Evolutionary conservation across 2,329 filamentous ascomycete genomes (phyloP), one percentile per base, ranked within the genome.

Genomic region (Trichoderma pleuroti): DNA sequence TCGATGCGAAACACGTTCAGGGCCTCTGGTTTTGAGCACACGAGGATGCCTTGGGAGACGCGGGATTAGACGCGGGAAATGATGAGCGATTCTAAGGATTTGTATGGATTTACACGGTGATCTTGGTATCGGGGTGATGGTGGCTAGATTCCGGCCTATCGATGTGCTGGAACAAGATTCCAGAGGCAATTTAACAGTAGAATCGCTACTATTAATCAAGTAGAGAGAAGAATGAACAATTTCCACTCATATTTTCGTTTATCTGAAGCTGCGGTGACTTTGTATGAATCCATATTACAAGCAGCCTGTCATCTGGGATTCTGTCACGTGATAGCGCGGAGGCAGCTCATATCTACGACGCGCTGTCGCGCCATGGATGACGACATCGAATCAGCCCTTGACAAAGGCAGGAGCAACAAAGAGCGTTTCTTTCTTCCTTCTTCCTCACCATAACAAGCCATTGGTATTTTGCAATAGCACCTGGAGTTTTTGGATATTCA

Each of bases 281-380:
- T 52, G 46, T 52, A 14, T 52, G n/a, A 52, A 24, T 52, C 11
- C n/a, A 7, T 46, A 7, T 46, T 46, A 21, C 9, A 46, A 11
- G 1, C n/a, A 2, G n/a, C 1, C 11, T 1, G 1, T 21, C 6
- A 28, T 62, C 21, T 5, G 30, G 28, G 1, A 21, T 1, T 8
- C 6, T 4, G 14, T 72, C 76, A 78, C 76, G 76, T 78, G 76
- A 77, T 52, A 66, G 57, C 76, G 76, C 75, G 76, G 72, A 28
- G 42, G 54, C 21, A 21, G 49, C 10, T 54, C 36, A 32, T 14
- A 57, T 62, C 36, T 14, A 57, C 42, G 71, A 71, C 76, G 76
- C 76, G 75, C 61, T 24, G 42, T 73, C 75, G 76, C 76, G 76
- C 72, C 68, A 54, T 57, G 65, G 61, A 77, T 78, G 75, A 77